Evolutionary conservation across 2,329 filamentous ascomycete genomes (phyloP).

Genomic region (Neonectria punicea): DNA sequence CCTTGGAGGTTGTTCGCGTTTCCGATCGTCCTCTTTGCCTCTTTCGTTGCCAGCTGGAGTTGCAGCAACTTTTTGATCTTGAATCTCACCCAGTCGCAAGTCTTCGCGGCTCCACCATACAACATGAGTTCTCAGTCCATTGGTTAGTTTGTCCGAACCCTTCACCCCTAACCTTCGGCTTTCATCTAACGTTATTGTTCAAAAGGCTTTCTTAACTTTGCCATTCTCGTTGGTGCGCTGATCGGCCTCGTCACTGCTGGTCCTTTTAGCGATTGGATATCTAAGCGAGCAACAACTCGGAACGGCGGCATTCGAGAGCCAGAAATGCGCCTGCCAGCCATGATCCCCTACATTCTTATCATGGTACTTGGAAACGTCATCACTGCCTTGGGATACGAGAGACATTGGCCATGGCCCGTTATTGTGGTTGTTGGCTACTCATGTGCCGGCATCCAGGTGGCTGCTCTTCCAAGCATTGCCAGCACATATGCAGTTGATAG

Average conservation of each 20-base stretch:
- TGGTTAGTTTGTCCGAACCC: background rate
- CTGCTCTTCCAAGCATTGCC: constrained; percentile 67
- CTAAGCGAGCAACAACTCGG: constrained; percentile 49
- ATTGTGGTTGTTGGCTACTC: constrained; percentile 61
- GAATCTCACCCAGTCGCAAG: constrained; percentile 22
- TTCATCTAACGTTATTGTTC: background rate
- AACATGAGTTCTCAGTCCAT: constrained; percentile 23
- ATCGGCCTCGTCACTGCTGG: constrained; percentile 55
- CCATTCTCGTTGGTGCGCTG: constrained; percentile 53
- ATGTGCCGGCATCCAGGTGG: constrained; percentile 46
- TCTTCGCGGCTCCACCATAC: constrained; percentile 24
- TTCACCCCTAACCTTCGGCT: background rate
- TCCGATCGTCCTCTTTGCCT: constrained; percentile 22
- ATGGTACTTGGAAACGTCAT: constrained; percentile 58
- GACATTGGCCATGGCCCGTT: constrained; percentile 59
- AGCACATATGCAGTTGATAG: constrained; percentile 70
- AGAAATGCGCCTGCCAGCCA: constrained; percentile 58
- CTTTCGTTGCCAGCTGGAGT: constrained; percentile 22
- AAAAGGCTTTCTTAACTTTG: constrained; percentile 59
- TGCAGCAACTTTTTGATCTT: constrained; percentile 20
- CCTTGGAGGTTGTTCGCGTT: constrained; percentile 18
- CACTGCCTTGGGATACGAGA: constrained; percentile 58
- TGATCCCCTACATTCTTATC: constrained; percentile 57
- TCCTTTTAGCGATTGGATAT: constrained; percentile 57
- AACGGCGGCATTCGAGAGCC: constrained; percentile 60